Base-by-base conservation (phyloP, 1,284 basidiomycete genomes). In the Cystobasidium slooffiae region DNA sequence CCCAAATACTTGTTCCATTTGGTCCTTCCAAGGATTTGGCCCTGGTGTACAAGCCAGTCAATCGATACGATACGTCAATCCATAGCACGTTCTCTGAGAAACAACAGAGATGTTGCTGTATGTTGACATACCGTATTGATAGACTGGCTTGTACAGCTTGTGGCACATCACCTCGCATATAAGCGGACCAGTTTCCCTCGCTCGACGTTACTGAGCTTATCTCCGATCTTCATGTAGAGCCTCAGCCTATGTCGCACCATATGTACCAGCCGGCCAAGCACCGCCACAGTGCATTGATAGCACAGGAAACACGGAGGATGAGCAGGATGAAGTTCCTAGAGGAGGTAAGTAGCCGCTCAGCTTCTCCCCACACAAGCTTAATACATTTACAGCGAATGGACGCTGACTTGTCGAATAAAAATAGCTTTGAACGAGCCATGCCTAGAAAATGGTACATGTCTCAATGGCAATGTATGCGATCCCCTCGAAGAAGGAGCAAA, bases 391-490 rank as follows among this genome's bases (percentile, higher is more conserved):
- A 49, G 46, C 46, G n/a, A 31, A 31, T 31, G 31, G 31, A 31
- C 31, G 46, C 46, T 49, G 46, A 49, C n/a, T 14, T n/a, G 46
- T 49, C n/a, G 46, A 14, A n/a, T 14, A 3, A 12, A 49, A 2
- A 49, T 49, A 49, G 46, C 46, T 49, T 49, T 49, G 46, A 49
- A 49, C n/a, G 46, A 49, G 46, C 46, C 46, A 49, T 49, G 46
- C 46, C n/a, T 49, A 49, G 14, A 12, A n/a, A n/a, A 49, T 12
- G n/a, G n/a, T 2, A 49, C n/a, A 14, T 49, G 46, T 49, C 46
- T 49, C 46, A 49, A 49, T 49, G 46, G 46, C 12, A 49, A 49
- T 49, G 46, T 49, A 49, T 49, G 46, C 46, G 46, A 49, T n/a
- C 14, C n/a, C n/a, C 46, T 49, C 6, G 46, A 12, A n/a, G 46